Percentiles rank a stretch among this genome's conserved stretches.
Evolutionary conservation across 495 filamentous ascomycete genomes (phyloP).

Genomic region (Xylaria palmicola): DNA sequence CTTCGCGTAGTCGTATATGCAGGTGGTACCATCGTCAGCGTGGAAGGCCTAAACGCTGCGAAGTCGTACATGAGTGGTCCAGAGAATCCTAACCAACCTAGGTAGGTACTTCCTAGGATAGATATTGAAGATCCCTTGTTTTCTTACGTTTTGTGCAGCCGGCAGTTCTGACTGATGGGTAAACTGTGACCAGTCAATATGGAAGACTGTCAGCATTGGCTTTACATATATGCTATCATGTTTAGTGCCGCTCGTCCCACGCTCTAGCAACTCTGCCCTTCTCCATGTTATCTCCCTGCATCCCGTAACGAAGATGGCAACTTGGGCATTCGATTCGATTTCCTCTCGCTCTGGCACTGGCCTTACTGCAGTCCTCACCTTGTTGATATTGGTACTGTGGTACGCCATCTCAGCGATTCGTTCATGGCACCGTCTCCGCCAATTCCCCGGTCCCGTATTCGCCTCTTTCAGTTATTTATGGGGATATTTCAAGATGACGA

Average conservation of each 20-base stretch:
- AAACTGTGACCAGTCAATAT: not conserved
- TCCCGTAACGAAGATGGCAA: not conserved
- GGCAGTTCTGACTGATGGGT: not conserved
- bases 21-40: too few species aligned
- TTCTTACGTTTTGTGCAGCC: not conserved
- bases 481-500: constrained; percentile 26
- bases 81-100: too few species aligned
- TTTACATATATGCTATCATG: not conserved
- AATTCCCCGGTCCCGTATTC: constrained; percentile 53
- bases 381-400: constrained; percentile 9
- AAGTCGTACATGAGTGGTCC: too few species aligned
- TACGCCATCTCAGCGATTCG: constrained; percentile 9
- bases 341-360: not conserved
- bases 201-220: not conserved
- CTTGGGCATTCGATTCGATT: not conserved
- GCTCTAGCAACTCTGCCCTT: not conserved
- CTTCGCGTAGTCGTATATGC: not conserved
- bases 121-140: not conserved
- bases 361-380: not conserved
- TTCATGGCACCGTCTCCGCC: constrained; percentile 34
- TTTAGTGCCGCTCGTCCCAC: not conserved
- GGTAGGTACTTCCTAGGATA: too few species aligned
- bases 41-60: too few species aligned
- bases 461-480: constrained; percentile 57
- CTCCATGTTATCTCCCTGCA: not conserved